A percentile compares a stretch with the other conserved stretches of the same genome.
These are phyloP conservation scores for Scedosporium minutisporum DNA, from an alignment of 2,329 filamentous ascomycete genomes.

Conservation along the genomic window DNA sequence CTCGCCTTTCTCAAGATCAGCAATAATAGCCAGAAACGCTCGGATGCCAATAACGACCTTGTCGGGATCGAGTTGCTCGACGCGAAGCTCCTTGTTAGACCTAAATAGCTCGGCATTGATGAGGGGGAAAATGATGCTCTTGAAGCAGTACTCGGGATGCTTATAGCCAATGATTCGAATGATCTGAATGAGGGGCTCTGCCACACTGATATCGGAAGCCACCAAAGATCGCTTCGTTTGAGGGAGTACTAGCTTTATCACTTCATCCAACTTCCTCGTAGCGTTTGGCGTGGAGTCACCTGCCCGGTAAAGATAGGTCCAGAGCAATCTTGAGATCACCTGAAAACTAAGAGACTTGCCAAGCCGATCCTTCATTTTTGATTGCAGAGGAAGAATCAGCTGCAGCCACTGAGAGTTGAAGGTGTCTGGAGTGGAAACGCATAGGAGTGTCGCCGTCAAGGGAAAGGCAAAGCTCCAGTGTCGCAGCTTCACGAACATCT, in stretches of 20 bases:
- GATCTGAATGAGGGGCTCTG: slow-evolving; percentile 84
- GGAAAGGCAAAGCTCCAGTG: slow-evolving; percentile 89
- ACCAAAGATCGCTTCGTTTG: slow-evolving; percentile 70
- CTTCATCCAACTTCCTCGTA: slow-evolving; percentile 77
- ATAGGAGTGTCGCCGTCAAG: slow-evolving; percentile 76
- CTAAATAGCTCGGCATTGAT: slow-evolving; percentile 87
- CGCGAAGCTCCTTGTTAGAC: slow-evolving; percentile 64
- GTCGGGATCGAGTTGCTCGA: slow-evolving; percentile 91
- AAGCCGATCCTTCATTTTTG: slow-evolving; percentile 74
- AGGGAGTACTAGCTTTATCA: slow-evolving; percentile 75
- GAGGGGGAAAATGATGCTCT: slow-evolving; percentile 84
- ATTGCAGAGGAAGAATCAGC: slow-evolving; percentile 65
- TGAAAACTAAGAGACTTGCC: slow-evolving; percentile 74
- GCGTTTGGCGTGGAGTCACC: slow-evolving; percentile 60
- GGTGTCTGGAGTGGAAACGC: slow-evolving; percentile 73
- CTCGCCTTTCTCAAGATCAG: slow-evolving; percentile 79
- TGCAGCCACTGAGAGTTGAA: slow-evolving; percentile 84
- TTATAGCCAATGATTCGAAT: slow-evolving; percentile 92
- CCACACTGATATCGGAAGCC: slow-evolving; percentile 72
- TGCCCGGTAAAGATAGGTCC: slow-evolving; percentile 87
- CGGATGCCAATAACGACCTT: slow-evolving; percentile 95
- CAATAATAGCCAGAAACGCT: slow-evolving; percentile 86
- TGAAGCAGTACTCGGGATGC: slow-evolving; percentile 87
- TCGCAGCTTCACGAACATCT: slow-evolving; percentile 83
- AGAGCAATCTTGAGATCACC: slow-evolving; percentile 80